phyloP scores from a whole-genome alignment of 164 flowering plant genomes.

The Chimonanthus salicifolius region DNA sequence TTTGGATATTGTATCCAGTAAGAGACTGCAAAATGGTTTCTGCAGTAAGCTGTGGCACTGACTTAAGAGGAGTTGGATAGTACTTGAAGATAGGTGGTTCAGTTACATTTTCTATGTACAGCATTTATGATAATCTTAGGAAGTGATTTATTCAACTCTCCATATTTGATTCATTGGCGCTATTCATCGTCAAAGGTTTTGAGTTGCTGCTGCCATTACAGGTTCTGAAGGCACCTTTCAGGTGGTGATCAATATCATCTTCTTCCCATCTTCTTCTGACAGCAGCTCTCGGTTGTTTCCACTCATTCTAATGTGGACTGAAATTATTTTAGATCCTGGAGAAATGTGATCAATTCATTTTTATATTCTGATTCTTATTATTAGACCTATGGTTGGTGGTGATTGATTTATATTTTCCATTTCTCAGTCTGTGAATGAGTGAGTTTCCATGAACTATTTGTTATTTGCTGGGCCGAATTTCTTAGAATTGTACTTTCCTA shows the following conservation, averaged over 20 bases:
- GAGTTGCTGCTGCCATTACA: conserved; percentile 5
- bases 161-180: conserved; percentile 1
- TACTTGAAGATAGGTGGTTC: not conserved
- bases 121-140: conserved; percentile 15
- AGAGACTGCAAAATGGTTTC: conserved; percentile 65
- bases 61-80: conserved; percentile 2
- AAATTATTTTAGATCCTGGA: conserved; percentile 6
- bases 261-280: not conserved
- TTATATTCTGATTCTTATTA: not conserved
- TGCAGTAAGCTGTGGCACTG: conserved; percentile 65
- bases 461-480: too few species aligned
- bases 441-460: too few species aligned
- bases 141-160: not conserved
- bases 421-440: not conserved
- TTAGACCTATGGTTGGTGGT: not conserved
- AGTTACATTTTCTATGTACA: conserved; percentile 8
- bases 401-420: not conserved
- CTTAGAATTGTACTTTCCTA: too few species aligned
- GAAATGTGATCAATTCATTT: conserved; percentile 3
- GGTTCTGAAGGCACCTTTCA: conserved; percentile 1
- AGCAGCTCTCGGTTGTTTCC: not conserved
- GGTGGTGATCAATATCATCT: not conserved
- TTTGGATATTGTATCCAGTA: conserved; percentile 63
- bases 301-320: not conserved
- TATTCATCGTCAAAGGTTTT: not conserved